These are phyloP conservation scores for Talaromyces sp. DNA, from an alignment of 2,329 filamentous ascomycete genomes.

Conservation along the genomic window DNA sequence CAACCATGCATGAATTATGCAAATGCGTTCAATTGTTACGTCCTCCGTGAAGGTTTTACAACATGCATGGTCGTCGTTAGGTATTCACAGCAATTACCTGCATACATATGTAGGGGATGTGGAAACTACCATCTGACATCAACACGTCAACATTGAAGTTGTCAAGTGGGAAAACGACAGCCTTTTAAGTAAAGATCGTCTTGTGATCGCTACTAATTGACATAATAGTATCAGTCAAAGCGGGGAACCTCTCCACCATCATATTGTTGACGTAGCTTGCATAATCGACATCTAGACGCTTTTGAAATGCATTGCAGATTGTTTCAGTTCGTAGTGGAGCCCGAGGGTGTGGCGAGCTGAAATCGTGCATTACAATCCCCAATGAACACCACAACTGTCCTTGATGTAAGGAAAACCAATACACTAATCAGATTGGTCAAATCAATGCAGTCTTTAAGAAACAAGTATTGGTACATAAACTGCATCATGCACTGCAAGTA, in stretches of 20 bases:
- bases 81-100: too few relatives aligned
- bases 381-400: background rate
- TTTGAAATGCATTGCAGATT: background rate
- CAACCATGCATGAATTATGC: too few relatives aligned
- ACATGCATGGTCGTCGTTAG: too few relatives aligned
- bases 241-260: background rate
- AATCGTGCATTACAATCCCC: background rate
- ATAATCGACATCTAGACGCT: background rate
- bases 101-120: too few relatives aligned
- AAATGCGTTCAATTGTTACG: too few relatives aligned
- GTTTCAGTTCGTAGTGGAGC: too few relatives aligned
- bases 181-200: background rate
- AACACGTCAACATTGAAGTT: background rate
- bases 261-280: background rate
- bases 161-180: background rate
- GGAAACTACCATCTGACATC: too few relatives aligned
- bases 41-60: background rate
- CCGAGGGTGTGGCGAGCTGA: background rate
- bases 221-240: background rate
- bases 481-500: too few relatives aligned
- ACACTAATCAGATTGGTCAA: too few relatives aligned
- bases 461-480: too few relatives aligned
- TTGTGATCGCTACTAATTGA: background rate
- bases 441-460: background rate
- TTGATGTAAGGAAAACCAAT: background rate